Percentiles rank a stretch among this genome's conserved stretches.
phyloP scores from a whole-genome alignment of 1,139 yeast species.

The Suhomyces ambrosiae region DNA sequence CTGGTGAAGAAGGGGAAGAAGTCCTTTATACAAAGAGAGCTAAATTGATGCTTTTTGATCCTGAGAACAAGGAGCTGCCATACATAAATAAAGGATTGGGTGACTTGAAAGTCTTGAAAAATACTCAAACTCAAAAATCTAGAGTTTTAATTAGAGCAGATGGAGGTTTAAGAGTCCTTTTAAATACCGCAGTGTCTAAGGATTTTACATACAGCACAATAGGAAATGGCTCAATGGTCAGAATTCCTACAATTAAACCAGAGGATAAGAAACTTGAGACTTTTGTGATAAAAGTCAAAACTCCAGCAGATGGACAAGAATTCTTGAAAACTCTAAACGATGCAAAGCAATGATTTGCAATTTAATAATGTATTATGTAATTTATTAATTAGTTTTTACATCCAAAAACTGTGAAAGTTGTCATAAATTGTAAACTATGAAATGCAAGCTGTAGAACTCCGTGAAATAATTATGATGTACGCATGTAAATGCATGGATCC shows the following conservation, averaged over 20 bases:
- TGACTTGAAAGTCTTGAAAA: conserved; percentile 69
- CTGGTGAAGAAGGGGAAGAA: conserved; percentile 88
- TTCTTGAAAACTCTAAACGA: conserved; percentile 58
- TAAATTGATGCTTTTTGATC: conserved; percentile 65
- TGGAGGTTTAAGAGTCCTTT: conserved; percentile 78
- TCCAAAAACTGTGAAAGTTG: background rate
- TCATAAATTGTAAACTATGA: background rate
- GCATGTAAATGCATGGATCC: background rate
- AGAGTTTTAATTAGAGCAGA: conserved; percentile 85
- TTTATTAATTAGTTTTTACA: background rate
- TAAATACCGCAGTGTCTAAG: conserved; percentile 61
- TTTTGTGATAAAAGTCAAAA: conserved; percentile 71
- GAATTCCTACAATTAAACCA: conserved; percentile 56
- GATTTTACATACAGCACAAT: conserved; percentile 56
- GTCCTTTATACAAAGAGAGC: conserved; percentile 65
- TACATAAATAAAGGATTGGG: conserved; percentile 78
- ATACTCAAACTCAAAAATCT: conserved; percentile 58
- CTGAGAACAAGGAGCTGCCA: conserved; percentile 49
- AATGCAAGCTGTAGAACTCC: conserved; percentile 4
- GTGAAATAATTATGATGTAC: conserved; percentile 1
- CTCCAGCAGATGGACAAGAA: conserved; percentile 64
- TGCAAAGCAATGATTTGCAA: conserved; percentile 9
- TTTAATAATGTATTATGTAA: conserved; percentile 5
- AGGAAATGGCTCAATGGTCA: conserved; percentile 61
- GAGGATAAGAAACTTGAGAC: conserved; percentile 49